Evolutionary conservation across 331 rosid genomes (phyloP), one percentile per base, ranked within the genome.

Genomic region (Spiraea crenata): DNA sequence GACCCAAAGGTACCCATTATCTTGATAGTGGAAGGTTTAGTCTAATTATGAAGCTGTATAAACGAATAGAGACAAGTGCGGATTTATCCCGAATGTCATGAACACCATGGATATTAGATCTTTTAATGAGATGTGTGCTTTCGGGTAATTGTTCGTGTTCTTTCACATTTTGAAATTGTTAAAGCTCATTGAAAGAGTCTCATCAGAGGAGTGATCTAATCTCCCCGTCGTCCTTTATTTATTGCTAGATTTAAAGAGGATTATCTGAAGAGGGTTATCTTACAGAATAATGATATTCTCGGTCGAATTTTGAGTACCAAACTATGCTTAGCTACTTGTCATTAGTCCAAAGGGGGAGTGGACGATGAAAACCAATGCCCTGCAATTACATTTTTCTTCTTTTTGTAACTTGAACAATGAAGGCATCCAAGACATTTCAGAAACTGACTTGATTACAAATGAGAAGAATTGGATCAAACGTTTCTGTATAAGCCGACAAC

Each of bases 401-500:
- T 9, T 10, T 25, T 4, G 50, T 42, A 17, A 13, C 17, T 41
- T 42, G 25, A 52, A 52, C 13, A 40, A 54, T 3, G 73, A 68
- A 11, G 63, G 20, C 14, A 39, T 4, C 3, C 3, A 37, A 41
- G 38, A 4, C 61, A 51, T 42, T 37, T 25, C 31, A 42, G 40
- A 69, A 41, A 4, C 14, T 55, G 42, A 3, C 52, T 41, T 41
- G 41, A 19, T 40, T 17, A 52, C 42, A 42, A 55, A 13, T 55
- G 39, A 37, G 56, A 66, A 15, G 40, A 40, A 46, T 70, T 64
- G 58, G 80, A 79, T 42, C 57, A 79, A 82, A 80, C 73, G 7
- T 74, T 59, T 76, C 49, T 65, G 85, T 83, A 83, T 85, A 81
- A 71, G 92, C 87, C 79, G 89, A 83, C 85, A 82, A 71, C 85